A percentile compares a stretch with the other conserved stretches of the same genome.
Conservation (phyloP, 78 protist species). For the Speleostelium caveatum region DNA sequence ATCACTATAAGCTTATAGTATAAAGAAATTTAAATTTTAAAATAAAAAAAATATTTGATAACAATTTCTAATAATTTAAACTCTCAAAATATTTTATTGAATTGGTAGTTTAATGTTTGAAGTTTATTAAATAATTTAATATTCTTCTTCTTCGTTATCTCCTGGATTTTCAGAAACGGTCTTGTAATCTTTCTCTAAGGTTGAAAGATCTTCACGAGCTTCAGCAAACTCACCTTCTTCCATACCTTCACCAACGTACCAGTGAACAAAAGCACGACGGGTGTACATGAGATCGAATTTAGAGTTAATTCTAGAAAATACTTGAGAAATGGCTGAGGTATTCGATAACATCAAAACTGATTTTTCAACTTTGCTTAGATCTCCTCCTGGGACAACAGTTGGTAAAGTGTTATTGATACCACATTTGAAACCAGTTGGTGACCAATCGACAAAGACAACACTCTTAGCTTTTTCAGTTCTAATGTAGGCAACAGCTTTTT, state of each 20-base stretch:
- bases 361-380: constrained; percentile 98
- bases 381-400: constrained; percentile 98
- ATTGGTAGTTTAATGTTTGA: no score
- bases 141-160: constrained; percentile 1
- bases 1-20: no score
- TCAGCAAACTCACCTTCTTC: constrained; percentile 99
- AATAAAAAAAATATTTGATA: no score
- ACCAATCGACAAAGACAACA: constrained; percentile 99
- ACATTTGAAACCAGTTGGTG: constrained; percentile 98
- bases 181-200: constrained; percentile 78
- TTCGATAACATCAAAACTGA: constrained; percentile 98
- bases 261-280: constrained; percentile 99
- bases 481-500: constrained; percentile 97
- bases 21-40: no score
- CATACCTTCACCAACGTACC: constrained; percentile 99
- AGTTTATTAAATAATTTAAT: background rate
- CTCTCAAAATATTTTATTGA: no score
- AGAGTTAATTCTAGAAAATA: constrained; percentile 95
- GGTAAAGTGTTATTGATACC: constrained; percentile 99
- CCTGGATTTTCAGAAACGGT: background rate
- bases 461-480: constrained; percentile 95
- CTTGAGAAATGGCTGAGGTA: constrained; percentile 99
- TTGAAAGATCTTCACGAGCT: constrained; percentile 97
- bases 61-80: no score
- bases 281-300: constrained; percentile 97